Percentiles rank a stretch among this genome's conserved stretches.
phyloP scores from a whole-genome alignment of 2,329 filamentous ascomycete genomes.

The Podosphaera fusca region DNA sequence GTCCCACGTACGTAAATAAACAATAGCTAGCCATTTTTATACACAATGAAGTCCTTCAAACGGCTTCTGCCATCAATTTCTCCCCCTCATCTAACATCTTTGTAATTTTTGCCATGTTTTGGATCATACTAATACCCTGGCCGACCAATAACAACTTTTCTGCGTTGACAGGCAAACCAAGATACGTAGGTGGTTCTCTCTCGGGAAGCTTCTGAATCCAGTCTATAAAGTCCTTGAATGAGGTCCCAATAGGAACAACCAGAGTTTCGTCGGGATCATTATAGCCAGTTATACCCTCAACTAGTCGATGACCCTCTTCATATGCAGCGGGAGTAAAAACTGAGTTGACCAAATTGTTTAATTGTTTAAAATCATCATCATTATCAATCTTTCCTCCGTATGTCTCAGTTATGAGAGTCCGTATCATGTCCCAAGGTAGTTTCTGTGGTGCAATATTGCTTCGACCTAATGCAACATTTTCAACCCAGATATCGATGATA shows the following conservation, averaged over 20 bases:
- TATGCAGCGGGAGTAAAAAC: constrained; percentile 77
- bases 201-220: constrained; percentile 90
- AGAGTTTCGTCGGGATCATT: constrained; percentile 34
- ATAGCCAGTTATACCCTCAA: constrained; percentile 30
- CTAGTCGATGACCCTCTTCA: constrained; percentile 76
- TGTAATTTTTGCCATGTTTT: constrained; percentile 63
- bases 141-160: constrained; percentile 87
- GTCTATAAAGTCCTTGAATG: constrained; percentile 60
- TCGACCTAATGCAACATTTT: constrained; percentile 56
- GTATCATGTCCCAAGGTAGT: constrained; percentile 91
- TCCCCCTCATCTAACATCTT: constrained; percentile 85
- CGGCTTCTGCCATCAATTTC: constrained; percentile 52
- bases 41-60: constrained; percentile 3
- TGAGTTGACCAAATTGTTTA: constrained; percentile 48
- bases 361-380: constrained; percentile 54
- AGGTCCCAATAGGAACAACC: constrained; percentile 56
- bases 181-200: constrained; percentile 83
- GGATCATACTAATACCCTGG: constrained; percentile 64
- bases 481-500: constrained; percentile 89
- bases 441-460: constrained; percentile 86
- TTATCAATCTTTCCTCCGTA: constrained; percentile 97
- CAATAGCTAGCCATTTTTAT: neutral
- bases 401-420: constrained; percentile 73
- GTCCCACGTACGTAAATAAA: neutral
- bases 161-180: constrained; percentile 82